Evolutionary conservation across 75 land plant species (phyloP).

Genomic region (Cupressus sempervirens): DNA sequence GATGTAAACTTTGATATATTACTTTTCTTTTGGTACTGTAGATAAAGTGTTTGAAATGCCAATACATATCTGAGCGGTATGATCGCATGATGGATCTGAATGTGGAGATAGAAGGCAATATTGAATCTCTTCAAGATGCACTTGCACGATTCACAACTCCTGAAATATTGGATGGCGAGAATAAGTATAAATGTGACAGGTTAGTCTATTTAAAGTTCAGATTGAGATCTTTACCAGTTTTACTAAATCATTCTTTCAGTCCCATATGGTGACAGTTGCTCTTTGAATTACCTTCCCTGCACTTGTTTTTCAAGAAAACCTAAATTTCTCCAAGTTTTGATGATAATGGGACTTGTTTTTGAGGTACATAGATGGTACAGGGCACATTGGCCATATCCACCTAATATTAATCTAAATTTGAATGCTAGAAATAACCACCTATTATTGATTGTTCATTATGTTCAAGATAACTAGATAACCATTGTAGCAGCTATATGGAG

Average conservation of each 20-base stretch:
- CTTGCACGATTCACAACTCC: slow-evolving; percentile 59
- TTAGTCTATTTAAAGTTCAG: slow-evolving; percentile 15
- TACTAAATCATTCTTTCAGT: neutral
- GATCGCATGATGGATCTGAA: slow-evolving; percentile 93
- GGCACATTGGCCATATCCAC: neutral
- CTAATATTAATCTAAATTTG: too few species aligned
- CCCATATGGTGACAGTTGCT: neutral
- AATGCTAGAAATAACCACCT: neutral
- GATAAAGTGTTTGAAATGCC: slow-evolving; percentile 84
- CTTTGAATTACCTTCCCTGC: neutral
- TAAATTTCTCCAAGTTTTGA: neutral
- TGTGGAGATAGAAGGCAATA: slow-evolving; percentile 79
- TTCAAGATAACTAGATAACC: neutral
- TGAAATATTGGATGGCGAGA: slow-evolving; percentile 76
- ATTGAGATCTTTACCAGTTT: neutral
- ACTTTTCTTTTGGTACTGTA: slow-evolving; percentile 11
- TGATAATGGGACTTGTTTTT: neutral
- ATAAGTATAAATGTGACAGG: slow-evolving; percentile 84
- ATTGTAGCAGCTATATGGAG: neutral
- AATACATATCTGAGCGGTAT: slow-evolving; percentile 52
- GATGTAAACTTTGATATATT: neutral
- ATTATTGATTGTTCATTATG: neutral
- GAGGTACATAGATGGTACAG: neutral
- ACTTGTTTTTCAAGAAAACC: neutral
- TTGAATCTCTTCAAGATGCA: slow-evolving; percentile 85